Evolutionary conservation across 805 yeast genomes (phyloP).

Genomic region (Candida insectorum): DNA sequence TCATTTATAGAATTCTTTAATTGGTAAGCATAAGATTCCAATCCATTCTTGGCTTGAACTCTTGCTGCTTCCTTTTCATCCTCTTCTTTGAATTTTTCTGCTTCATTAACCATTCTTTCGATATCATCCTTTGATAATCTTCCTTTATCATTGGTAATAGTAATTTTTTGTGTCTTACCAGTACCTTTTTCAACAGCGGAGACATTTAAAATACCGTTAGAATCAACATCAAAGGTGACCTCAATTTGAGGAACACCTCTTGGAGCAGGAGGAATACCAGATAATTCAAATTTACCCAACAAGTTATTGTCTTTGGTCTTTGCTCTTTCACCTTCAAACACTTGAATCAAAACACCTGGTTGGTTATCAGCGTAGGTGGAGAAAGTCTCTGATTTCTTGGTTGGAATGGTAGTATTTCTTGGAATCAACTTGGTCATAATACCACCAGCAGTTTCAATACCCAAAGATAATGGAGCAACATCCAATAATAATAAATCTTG

Average conservation of each 20-base stretch:
- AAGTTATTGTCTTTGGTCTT: constrained; percentile 90
- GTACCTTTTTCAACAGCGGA: constrained; percentile 91
- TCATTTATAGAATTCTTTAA: constrained; percentile 66
- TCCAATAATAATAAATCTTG: constrained; percentile 67
- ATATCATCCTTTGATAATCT: constrained; percentile 91
- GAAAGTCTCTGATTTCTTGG: constrained; percentile 91
- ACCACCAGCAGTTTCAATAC: constrained; percentile 97
- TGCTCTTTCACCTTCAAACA: constrained; percentile 95
- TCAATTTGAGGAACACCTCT: constrained; percentile 90
- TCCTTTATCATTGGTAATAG: constrained; percentile 92
- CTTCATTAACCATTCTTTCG: constrained; percentile 97
- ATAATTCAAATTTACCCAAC: constrained; percentile 82
- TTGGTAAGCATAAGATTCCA: constrained; percentile 85
- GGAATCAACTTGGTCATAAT: constrained; percentile 94
- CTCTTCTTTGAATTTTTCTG: constrained; percentile 90
- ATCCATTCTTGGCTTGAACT: constrained; percentile 82
- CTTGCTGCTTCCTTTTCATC: constrained; percentile 80
- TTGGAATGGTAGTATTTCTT: constrained; percentile 94
- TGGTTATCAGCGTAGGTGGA: constrained; percentile 96
- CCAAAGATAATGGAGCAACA: constrained; percentile 90
- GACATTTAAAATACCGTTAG: constrained; percentile 83
- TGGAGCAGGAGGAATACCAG: constrained; percentile 88
- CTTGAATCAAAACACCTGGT: constrained; percentile 92
- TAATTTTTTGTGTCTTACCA: constrained; percentile 86
- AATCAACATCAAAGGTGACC: constrained; percentile 84